A percentile compares a stretch with the other conserved stretches of the same genome.
These are phyloP conservation scores for Lophiotrema nucula DNA, from an alignment of 495 filamentous ascomycete genomes.

Conservation along the genomic window DNA sequence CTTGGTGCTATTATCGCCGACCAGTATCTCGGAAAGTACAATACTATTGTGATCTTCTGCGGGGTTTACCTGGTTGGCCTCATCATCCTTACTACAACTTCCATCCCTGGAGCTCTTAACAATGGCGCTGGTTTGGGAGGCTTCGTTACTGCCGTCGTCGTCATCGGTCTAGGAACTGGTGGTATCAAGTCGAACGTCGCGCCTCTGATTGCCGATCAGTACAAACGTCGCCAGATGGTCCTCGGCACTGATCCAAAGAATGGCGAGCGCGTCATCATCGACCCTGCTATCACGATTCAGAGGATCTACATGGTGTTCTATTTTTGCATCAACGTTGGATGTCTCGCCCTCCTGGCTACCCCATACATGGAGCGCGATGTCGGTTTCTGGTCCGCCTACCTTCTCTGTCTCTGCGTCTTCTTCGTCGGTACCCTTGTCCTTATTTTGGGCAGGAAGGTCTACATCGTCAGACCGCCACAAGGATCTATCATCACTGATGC, in stretches of 20 bases:
- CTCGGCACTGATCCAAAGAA: slow-evolving; percentile 50
- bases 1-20: slow-evolving; percentile 62
- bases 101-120: slow-evolving; percentile 38
- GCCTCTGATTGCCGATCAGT: slow-evolving; percentile 73
- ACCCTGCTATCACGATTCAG: slow-evolving; percentile 71
- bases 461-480: slow-evolving; percentile 62
- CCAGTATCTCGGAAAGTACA: slow-evolving; percentile 67
- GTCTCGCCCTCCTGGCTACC: slow-evolving; percentile 61
- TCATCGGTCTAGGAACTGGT: slow-evolving; percentile 64
- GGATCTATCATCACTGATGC: slow-evolving; percentile 62
- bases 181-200: slow-evolving; percentile 74
- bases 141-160: slow-evolving; percentile 45
- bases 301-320: slow-evolving; percentile 69
- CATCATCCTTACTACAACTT: slow-evolving; percentile 42
- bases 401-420: slow-evolving; percentile 66
- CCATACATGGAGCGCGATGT: slow-evolving; percentile 65
- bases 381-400: slow-evolving; percentile 73
- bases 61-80: slow-evolving; percentile 46
- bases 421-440: slow-evolving; percentile 53
- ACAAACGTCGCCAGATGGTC: slow-evolving; percentile 61
- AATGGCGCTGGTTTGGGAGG: slow-evolving; percentile 37
- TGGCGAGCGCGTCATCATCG: slow-evolving; percentile 73
- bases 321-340: slow-evolving; percentile 74
- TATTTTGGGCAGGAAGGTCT: slow-evolving; percentile 55
- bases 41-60: slow-evolving; percentile 62